phyloP scores from a whole-genome alignment of 2,329 filamentous ascomycete species.

The Trichoderma breve region DNA sequence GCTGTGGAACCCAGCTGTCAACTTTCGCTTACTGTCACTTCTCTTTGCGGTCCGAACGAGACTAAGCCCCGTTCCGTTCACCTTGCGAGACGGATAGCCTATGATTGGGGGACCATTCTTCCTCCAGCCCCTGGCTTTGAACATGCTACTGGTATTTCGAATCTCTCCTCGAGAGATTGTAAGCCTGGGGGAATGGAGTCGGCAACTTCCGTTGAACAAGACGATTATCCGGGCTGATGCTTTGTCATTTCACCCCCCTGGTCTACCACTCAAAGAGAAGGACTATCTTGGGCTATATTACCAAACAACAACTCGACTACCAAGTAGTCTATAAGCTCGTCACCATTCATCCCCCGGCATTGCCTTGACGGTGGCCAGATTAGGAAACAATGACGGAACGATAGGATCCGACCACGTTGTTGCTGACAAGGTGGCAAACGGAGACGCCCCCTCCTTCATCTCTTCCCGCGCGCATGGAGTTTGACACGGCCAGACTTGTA shows the following conservation, averaged over 20 bases:
- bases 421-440: conserved; percentile 8
- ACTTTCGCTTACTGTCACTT: neutral
- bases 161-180: neutral
- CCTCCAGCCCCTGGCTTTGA: neutral
- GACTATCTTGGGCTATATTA: neutral
- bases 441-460: neutral
- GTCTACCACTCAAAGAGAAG: neutral
- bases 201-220: neutral
- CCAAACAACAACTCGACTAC: neutral
- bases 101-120: neutral
- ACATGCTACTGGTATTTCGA: neutral
- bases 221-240: neutral
- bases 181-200: neutral
- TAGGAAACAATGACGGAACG: neutral
- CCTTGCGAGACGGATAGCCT: neutral
- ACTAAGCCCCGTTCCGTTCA: neutral
- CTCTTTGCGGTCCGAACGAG: neutral
- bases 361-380: neutral
- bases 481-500: neutral
- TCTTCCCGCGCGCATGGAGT: neutral
- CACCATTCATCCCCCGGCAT: neutral
- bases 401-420: neutral
- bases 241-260: neutral
- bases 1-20: neutral
- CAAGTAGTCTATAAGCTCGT: neutral